Conservation (phyloP, 768 basidiomycete species). For the Hygrophoropsis aurantiaca region DNA sequence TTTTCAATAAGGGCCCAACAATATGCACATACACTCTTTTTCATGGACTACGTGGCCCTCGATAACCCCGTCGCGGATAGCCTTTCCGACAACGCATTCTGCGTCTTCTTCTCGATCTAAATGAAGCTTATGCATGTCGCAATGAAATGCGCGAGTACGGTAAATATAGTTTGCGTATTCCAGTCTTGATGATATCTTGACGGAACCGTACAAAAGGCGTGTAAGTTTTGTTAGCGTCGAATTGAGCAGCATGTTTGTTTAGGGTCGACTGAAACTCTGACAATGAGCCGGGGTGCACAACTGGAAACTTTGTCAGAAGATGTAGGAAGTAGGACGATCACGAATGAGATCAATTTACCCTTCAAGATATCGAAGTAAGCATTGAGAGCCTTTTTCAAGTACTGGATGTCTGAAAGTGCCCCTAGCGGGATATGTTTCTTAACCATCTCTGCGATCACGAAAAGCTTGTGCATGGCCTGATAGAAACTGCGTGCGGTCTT, state of each 20-base stretch:
- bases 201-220: constrained; percentile 90
- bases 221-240: constrained; percentile 85
- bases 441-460: constrained; percentile 89
- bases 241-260: constrained; percentile 68
- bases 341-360: constrained; percentile 46
- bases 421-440: constrained; percentile 99
- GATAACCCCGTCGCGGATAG: constrained; percentile 95
- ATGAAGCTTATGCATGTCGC: constrained; percentile 92
- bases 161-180: constrained; percentile 89
- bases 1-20: too few relatives aligned
- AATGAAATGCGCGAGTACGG: constrained; percentile 96
- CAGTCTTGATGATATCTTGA: constrained; percentile 99
- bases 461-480: constrained; percentile 93
- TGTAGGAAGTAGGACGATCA: neutral
- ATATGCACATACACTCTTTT: constrained; percentile 97
- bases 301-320: constrained; percentile 42
- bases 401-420: constrained; percentile 89
- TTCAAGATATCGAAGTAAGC: constrained; percentile 97
- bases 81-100: constrained; percentile 97
- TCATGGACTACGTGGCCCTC: constrained; percentile 90
- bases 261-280: constrained; percentile 91
- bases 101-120: constrained; percentile 97
- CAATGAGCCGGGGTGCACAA: constrained; percentile 92
- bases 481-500: constrained; percentile 93
- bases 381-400: constrained; percentile 76